Conservation (phyloP, 2,329 filamentous ascomycete genomes). For the Claviceps spartinae region DNA sequence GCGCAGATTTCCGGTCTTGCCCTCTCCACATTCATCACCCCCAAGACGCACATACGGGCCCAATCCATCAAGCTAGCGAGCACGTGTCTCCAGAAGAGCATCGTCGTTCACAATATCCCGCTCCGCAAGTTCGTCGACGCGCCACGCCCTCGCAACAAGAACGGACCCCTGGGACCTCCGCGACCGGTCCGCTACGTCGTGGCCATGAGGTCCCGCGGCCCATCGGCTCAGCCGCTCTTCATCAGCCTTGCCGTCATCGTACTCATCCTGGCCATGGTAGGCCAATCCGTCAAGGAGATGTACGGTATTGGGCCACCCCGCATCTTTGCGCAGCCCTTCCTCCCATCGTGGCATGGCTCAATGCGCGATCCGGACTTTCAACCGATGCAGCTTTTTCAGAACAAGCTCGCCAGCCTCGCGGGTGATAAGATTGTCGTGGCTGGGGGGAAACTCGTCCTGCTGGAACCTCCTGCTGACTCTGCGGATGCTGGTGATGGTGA, state of each 20-base stretch:
- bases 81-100: conserved; percentile 65
- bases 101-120: conserved; percentile 67
- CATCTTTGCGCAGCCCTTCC: conserved; percentile 39
- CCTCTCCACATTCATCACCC: conserved; percentile 44
- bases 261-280: conserved; percentile 46
- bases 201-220: conserved; percentile 39
- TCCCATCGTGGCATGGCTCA: conserved; percentile 33
- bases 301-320: conserved; percentile 42
- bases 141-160: conserved; percentile 18
- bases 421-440: conserved; percentile 18
- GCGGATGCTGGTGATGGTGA: not conserved
- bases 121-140: conserved; percentile 36
- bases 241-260: conserved; percentile 42
- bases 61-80: conserved; percentile 59
- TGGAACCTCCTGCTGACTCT: conserved; percentile 10
- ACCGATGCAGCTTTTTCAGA: conserved; percentile 13
- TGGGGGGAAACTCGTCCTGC: conserved; percentile 27
- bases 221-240: conserved; percentile 37
- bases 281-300: conserved; percentile 52
- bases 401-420: conserved; percentile 25
- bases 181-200: conserved; percentile 57
- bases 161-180: conserved; percentile 30
- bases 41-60: conserved; percentile 27
- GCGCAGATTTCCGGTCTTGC: conserved; percentile 45
- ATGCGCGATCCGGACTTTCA: conserved; percentile 15